phyloP scores from a whole-genome alignment of 2,329 filamentous ascomycete genomes.

The Tolypocladium tropicale region DNA sequence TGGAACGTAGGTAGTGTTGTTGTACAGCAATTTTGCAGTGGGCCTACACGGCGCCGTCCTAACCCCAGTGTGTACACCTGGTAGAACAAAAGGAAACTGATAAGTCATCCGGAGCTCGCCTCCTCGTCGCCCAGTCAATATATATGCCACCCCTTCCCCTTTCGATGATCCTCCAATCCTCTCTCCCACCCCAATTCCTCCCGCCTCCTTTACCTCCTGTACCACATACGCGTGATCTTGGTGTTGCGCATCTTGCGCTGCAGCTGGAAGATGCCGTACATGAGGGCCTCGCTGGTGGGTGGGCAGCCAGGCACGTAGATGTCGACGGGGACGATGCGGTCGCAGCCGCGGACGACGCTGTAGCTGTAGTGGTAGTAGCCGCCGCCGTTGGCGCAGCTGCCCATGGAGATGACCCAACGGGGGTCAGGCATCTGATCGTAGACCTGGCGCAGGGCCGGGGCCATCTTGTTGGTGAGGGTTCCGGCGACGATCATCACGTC shows the following conservation, averaged over 20 bases:
- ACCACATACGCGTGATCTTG: conserved; percentile 46
- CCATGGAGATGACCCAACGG: conserved; percentile 77
- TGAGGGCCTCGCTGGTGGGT: conserved; percentile 50
- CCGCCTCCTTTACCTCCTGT: conserved; percentile 39
- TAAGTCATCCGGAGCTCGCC: background rate
- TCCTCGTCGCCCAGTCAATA: background rate
- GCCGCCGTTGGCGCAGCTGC: conserved; percentile 73
- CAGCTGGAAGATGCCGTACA: conserved; percentile 64
- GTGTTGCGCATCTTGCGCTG: conserved; percentile 65
- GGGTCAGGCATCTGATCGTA: conserved; percentile 96
- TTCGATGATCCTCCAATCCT: background rate
- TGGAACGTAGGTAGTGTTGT: background rate
- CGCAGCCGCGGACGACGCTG: conserved; percentile 63
- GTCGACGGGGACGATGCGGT: conserved; percentile 69
- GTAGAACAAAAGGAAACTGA: background rate
- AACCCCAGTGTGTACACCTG: background rate
- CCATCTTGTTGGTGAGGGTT: conserved; percentile 95
- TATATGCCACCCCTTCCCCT: background rate
- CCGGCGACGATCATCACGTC: conserved; percentile 93
- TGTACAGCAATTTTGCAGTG: background rate
- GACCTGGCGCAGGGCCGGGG: conserved; percentile 76
- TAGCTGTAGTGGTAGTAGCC: conserved; percentile 87
- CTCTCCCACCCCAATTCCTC: background rate
- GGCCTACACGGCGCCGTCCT: background rate
- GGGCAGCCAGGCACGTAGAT: conserved; percentile 71